These are phyloP conservation scores for Aureobasidium sp. DNA, from an alignment of 2,329 filamentous ascomycete genomes.

Conservation along the genomic window DNA sequence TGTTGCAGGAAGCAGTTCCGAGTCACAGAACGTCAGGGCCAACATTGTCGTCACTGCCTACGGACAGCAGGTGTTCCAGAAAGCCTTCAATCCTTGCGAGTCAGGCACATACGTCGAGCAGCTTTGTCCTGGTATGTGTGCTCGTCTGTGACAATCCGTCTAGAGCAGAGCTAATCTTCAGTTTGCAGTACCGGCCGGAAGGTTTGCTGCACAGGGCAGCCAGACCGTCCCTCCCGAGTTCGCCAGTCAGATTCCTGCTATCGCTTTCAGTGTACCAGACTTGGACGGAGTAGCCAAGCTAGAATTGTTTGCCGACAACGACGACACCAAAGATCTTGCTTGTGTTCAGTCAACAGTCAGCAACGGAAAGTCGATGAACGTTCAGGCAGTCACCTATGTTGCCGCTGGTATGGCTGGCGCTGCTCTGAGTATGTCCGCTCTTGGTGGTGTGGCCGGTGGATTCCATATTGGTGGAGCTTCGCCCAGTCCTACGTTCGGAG, in stretches of 20 bases:
- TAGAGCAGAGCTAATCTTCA: constrained; percentile 4
- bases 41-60: constrained; percentile 72
- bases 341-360: constrained; percentile 74
- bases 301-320: constrained; percentile 55
- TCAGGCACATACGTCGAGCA: constrained; percentile 54
- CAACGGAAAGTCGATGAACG: constrained; percentile 75
- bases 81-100: constrained; percentile 76
- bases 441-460: constrained; percentile 58
- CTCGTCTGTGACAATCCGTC: neutral
- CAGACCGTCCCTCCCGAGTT: constrained; percentile 64
- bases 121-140: constrained; percentile 66
- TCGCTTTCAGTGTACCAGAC: constrained; percentile 86
- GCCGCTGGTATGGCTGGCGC: constrained; percentile 80
- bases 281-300: constrained; percentile 79
- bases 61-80: constrained; percentile 68
- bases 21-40: constrained; percentile 72
- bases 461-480: constrained; percentile 46
- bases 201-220: constrained; percentile 62
- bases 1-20: constrained; percentile 65
- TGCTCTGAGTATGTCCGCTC: constrained; percentile 63
- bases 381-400: constrained; percentile 71
- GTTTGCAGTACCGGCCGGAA: constrained; percentile 58
- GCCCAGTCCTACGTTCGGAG: constrained; percentile 72
- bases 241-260: constrained; percentile 67
- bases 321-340: constrained; percentile 54